Evolutionary conservation across 192 early-diverging fungal species (phyloP).

Genomic region (Coemansia sp.): DNA sequence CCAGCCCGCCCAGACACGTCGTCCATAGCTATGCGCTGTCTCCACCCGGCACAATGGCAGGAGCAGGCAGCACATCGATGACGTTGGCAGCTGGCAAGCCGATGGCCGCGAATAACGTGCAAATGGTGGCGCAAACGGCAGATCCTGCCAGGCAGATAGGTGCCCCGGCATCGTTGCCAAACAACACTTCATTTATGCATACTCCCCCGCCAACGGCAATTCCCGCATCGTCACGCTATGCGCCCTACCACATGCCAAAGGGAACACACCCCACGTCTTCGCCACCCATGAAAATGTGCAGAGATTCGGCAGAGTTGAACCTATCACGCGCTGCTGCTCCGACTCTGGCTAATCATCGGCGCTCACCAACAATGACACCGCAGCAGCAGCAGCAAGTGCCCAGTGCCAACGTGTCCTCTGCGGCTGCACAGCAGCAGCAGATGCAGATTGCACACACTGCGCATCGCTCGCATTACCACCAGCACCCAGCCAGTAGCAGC

Average conservation of each 20-base stretch:
- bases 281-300: conserved; percentile 4
- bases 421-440: neutral
- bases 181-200: conserved; percentile 48
- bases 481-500: neutral
- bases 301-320: conserved; percentile 4
- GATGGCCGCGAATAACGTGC: conserved; percentile 20
- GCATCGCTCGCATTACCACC: conserved; percentile 12
- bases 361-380: conserved; percentile 6
- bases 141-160: conserved; percentile 21
- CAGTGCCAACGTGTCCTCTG: neutral
- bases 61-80: neutral
- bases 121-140: conserved; percentile 31
- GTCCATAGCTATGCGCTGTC: neutral
- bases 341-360: conserved; percentile 7
- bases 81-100: neutral
- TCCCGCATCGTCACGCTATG: conserved; percentile 36
- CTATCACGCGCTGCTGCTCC: conserved; percentile 2
- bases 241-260: conserved; percentile 46
- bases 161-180: conserved; percentile 26
- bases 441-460: conserved; percentile 1
- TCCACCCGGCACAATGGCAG: neutral
- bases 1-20: conserved; percentile 7
- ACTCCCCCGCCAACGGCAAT: conserved; percentile 17
- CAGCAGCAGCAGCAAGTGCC: conserved; percentile 22
- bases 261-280: conserved; percentile 15